These are phyloP conservation scores for Rhododendron molle DNA, from an alignment of 148 eudicot genomes.

Conservation along the genomic window DNA sequence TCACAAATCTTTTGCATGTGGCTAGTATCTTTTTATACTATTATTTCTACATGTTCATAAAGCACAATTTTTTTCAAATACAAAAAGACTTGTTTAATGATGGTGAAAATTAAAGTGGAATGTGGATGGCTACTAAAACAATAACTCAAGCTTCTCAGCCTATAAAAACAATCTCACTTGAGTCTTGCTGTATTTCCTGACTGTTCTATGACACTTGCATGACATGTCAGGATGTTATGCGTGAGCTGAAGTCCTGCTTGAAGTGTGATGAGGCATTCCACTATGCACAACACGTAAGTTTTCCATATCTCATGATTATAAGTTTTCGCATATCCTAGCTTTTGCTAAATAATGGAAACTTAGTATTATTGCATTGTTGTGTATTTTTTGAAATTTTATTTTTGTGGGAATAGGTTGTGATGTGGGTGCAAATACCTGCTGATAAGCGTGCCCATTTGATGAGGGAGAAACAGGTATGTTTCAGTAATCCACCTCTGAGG, in stretches of 20 bases:
- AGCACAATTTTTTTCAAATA: not conserved
- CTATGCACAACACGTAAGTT: constrained; percentile 73
- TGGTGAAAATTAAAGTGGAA: not conserved
- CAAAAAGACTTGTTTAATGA: not conserved
- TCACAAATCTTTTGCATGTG: not conserved
- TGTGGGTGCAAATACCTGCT: constrained; percentile 73
- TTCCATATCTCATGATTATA: not conserved
- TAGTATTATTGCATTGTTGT: not conserved
- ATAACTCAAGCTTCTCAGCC: not conserved
- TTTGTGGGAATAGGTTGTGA: constrained; percentile 49
- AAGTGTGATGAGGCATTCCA: constrained; percentile 69
- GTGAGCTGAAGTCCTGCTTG: constrained; percentile 55
- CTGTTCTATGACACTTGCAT: not conserved
- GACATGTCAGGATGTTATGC: constrained; percentile 64
- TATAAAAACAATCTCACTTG: not conserved
- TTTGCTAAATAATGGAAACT: not conserved
- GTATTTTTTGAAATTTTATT: not conserved
- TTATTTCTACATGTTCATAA: not conserved
- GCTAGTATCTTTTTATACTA: not conserved
- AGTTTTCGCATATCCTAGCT: not conserved
- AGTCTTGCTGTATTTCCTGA: not conserved
- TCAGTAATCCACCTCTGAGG: not conserved
- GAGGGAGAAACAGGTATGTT: constrained; percentile 78
- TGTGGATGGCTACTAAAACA: not conserved
- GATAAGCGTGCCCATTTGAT: constrained; percentile 73